phyloP scores from a whole-genome alignment of 1,139 yeast genomes.

The Candida sanyaensis region DNA sequence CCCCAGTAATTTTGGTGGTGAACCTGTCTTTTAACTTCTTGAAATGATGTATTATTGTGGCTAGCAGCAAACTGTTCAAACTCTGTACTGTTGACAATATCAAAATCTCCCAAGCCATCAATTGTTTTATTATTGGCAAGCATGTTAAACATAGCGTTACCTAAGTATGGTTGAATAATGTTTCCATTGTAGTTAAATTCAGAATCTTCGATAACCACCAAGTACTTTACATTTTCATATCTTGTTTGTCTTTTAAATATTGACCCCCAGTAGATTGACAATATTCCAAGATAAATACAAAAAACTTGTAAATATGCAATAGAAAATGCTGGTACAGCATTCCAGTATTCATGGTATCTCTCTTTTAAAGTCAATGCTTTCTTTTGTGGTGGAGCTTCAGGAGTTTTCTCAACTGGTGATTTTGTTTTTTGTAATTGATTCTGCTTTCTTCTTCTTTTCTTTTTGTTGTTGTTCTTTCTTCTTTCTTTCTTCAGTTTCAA shows the following conservation, averaged over 20 bases:
- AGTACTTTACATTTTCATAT: slow-evolving; percentile 39
- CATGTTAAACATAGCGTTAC: slow-evolving; percentile 29
- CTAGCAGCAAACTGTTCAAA: slow-evolving; percentile 29
- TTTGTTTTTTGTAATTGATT: not conserved
- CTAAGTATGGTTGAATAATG: slow-evolving; percentile 29
- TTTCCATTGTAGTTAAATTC: slow-evolving; percentile 21
- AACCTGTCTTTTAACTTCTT: slow-evolving; percentile 37
- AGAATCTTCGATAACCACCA: slow-evolving; percentile 50
- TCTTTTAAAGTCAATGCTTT: slow-evolving; percentile 6
- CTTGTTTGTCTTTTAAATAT: slow-evolving; percentile 43
- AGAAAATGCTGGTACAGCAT: slow-evolving; percentile 9
- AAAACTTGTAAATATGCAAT: slow-evolving; percentile 12
- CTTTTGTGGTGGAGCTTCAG: not conserved
- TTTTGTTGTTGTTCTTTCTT: not conserved
- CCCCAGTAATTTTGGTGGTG: slow-evolving; percentile 58
- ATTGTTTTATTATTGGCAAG: slow-evolving; percentile 18
- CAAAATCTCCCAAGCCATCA: slow-evolving; percentile 40
- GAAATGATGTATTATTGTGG: slow-evolving; percentile 33
- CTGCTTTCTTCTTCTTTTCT: not conserved
- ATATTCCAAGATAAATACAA: slow-evolving; percentile 28
- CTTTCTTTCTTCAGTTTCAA: not conserved
- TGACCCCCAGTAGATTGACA: slow-evolving; percentile 66
- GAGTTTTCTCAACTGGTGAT: not conserved
- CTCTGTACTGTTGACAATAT: slow-evolving; percentile 26
- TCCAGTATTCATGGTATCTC: slow-evolving; percentile 9